Percentiles rank a stretch among this genome's conserved stretches.
These are phyloP conservation scores for Schwanniomyces vanrijiae DNA, from an alignment of 805 yeast species.

Conservation along the genomic window DNA sequence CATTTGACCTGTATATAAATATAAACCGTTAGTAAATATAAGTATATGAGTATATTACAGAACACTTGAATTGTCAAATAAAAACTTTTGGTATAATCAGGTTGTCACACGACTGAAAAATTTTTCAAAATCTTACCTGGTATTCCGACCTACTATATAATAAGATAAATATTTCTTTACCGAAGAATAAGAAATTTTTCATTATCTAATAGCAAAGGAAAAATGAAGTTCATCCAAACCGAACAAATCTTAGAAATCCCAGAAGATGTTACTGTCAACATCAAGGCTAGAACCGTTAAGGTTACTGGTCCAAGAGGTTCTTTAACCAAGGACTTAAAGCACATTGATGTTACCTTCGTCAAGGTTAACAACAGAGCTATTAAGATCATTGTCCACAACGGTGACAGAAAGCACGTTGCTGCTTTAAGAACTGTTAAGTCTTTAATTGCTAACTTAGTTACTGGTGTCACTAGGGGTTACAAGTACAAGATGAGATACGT, in stretches of 20 bases:
- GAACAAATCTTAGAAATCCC: conserved; percentile 84
- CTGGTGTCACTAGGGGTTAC: conserved; percentile 99
- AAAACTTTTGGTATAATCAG: background rate
- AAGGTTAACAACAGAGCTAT: conserved; percentile 71
- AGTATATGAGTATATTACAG: conserved; percentile 1
- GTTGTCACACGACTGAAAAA: conserved; percentile 11
- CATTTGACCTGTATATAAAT: background rate
- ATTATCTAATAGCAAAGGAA: conserved; percentile 1
- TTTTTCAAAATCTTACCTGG: conserved; percentile 6
- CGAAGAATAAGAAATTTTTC: background rate
- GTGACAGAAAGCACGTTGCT: conserved; percentile 99
- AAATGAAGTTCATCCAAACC: conserved; percentile 82
- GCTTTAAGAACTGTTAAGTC: conserved; percentile 98
- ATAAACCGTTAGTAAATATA: background rate
- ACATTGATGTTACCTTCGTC: conserved; percentile 90
- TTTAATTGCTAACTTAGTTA: conserved; percentile 87
- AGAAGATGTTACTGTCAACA: conserved; percentile 87
- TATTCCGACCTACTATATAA: background rate
- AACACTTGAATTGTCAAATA: background rate
- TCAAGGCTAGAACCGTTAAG: conserved; percentile 86
- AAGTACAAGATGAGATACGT: conserved; percentile 99
- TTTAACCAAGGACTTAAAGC: conserved; percentile 85
- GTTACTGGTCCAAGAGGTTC: conserved; percentile 99
- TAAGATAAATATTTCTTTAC: background rate
- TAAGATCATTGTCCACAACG: conserved; percentile 93